phyloP scores from a whole-genome alignment of 306 rosid genomes.

The Lathyrus oleraceus region DNA sequence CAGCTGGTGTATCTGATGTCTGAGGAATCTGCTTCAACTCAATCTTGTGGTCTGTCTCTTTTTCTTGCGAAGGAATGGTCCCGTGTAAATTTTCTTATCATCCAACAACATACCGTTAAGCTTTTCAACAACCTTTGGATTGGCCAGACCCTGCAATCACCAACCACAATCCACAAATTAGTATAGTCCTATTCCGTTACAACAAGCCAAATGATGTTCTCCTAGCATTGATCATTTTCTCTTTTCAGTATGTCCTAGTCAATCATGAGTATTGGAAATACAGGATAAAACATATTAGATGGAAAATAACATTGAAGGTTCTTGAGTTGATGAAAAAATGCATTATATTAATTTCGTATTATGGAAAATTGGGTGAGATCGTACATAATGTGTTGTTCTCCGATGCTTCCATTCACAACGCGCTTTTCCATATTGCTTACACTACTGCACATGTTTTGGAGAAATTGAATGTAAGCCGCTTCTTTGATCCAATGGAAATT shows the following conservation, averaged over 20 bases:
- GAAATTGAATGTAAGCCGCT: constrained; percentile 71
- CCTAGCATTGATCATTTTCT: constrained; percentile 71
- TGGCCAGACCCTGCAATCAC: no score
- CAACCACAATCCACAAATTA: no score
- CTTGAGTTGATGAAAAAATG: constrained; percentile 84
- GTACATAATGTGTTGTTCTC: constrained; percentile 61
- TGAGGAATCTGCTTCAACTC: no score
- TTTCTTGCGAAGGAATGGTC: no score
- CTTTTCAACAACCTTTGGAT: no score
- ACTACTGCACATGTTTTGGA: constrained; percentile 70
- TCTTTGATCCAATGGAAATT: constrained; percentile 73
- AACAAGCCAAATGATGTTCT: constrained; percentile 82
- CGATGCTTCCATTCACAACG: constrained; percentile 83
- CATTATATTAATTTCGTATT: constrained; percentile 48
- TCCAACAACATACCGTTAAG: no score
- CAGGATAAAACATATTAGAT: constrained; percentile 73
- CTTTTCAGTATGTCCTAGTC: constrained; percentile 77
- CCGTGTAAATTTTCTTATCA: no score
- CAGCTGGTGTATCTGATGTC: no score
- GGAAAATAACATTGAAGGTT: constrained; percentile 87
- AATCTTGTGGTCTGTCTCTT: no score
- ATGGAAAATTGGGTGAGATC: constrained; percentile 60
- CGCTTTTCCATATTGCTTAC: constrained; percentile 72
- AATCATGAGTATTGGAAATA: constrained; percentile 90
- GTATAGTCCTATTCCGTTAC: no score